Percentiles rank a stretch among this genome's conserved stretches.
Conservation (phyloP, 768 basidiomycete species). For the Albatrellus ellisii region DNA sequence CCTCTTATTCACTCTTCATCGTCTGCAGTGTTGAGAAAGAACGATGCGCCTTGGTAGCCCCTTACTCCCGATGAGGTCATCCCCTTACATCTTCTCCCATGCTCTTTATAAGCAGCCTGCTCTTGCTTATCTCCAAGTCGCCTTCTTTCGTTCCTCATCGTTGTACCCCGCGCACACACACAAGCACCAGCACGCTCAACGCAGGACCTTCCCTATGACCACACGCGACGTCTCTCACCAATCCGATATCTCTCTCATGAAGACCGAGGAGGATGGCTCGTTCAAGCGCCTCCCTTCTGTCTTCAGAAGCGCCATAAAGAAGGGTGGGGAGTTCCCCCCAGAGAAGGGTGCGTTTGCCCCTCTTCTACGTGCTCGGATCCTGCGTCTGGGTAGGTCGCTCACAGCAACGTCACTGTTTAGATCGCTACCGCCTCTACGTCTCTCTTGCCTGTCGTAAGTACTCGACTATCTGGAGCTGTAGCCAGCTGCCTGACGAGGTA, state of each 20-base stretch:
- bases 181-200: no score
- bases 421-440: constrained; percentile 87
- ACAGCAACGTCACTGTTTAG: constrained; percentile 25
- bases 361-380: neutral
- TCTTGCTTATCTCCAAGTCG: neutral
- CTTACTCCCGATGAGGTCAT: no score
- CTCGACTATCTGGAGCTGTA: neutral
- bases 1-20: no score
- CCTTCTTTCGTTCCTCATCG: neutral
- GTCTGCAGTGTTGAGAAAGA: no score
- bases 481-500: constrained; percentile 2
- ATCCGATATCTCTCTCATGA: constrained; percentile 42
- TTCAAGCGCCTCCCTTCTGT: constrained; percentile 44
- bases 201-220: constrained; percentile 1
- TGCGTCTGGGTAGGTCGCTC: no score
- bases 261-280: constrained; percentile 44
- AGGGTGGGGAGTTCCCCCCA: constrained; percentile 51
- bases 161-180: neutral
- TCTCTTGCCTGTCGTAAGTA: constrained; percentile 72
- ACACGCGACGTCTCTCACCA: constrained; percentile 22
- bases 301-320: constrained; percentile 43
- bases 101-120: neutral
- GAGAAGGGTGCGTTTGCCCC: constrained; percentile 48
- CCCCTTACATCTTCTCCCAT: no score
- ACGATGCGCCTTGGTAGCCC: no score